Evolutionary conservation across 305 asterid genomes (phyloP).

Genomic region (Ruellia speciosa): DNA sequence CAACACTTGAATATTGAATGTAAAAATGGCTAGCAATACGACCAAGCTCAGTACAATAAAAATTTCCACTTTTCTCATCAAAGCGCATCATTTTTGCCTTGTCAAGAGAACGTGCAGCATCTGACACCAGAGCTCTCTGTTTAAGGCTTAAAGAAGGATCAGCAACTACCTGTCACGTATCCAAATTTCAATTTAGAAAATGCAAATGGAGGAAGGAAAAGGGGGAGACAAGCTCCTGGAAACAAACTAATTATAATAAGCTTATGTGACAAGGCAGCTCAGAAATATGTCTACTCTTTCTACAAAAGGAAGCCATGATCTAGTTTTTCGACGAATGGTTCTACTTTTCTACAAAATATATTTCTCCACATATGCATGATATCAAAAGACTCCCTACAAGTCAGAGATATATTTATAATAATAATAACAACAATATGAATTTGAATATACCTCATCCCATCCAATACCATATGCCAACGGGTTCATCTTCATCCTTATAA

Average conservation of each 20-base stretch:
- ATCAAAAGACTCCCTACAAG: conserved; percentile 5
- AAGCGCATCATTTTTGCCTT: conserved; percentile 99
- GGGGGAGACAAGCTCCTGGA: background rate
- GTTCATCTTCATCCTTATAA: conserved; percentile 94
- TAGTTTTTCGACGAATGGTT: background rate
- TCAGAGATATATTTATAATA: conserved; percentile 17
- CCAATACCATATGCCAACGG: conserved; percentile 97
- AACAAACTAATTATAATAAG: conserved; percentile 6
- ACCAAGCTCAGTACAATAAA: conserved; percentile 97
- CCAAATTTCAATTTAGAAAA: conserved; percentile 11
- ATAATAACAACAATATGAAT: background rate
- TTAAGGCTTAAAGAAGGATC: conserved; percentile 90
- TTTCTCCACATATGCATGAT: background rate
- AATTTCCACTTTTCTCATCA: conserved; percentile 98
- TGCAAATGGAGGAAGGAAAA: background rate
- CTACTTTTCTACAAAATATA: background rate
- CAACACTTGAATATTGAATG: conserved; percentile 95
- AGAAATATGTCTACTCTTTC: conserved; percentile 4
- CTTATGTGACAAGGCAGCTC: conserved; percentile 8
- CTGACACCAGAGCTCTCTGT: conserved; percentile 83
- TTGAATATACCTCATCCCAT: conserved; percentile 90
- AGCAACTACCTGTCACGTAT: conserved; percentile 61
- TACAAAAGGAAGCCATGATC: conserved; percentile 2
- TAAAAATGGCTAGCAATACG: conserved; percentile 99
- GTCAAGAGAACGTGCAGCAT: conserved; percentile 97